These are phyloP conservation scores for Aureobasidium sp. DNA, from an alignment of 2,329 filamentous ascomycete genomes.

Conservation along the genomic window DNA sequence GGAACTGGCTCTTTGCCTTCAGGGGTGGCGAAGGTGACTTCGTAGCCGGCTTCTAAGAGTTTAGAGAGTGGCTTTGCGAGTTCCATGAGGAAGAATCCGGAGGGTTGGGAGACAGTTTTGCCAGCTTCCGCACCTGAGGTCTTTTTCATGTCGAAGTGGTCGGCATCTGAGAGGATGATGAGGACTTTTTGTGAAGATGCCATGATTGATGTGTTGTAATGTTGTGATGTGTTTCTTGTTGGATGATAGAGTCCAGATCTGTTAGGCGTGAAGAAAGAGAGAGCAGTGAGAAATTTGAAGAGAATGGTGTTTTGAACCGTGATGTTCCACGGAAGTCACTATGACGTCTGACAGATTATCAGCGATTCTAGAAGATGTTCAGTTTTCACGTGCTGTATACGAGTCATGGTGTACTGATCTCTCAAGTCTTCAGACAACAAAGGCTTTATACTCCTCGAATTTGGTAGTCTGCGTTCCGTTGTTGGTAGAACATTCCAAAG, in stretches of 20 bases:
- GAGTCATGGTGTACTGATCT: background rate
- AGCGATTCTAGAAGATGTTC: background rate
- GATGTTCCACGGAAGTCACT: background rate
- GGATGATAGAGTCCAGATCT: background rate
- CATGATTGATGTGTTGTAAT: background rate
- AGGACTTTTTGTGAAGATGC: slow-evolving; percentile 31
- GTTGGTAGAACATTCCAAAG: too few species aligned
- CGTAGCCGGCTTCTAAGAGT: slow-evolving; percentile 30
- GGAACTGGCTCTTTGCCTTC: slow-evolving; percentile 33
- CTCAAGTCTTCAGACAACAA: too few species aligned
- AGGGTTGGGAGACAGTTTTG: slow-evolving; percentile 23
- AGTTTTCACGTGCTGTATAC: background rate
- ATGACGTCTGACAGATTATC: background rate
- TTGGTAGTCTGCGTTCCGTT: too few species aligned
- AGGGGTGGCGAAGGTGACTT: slow-evolving; percentile 39
- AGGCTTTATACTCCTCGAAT: too few species aligned
- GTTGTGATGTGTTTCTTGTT: background rate
- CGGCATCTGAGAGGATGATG: slow-evolving; percentile 36
- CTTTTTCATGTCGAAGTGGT: slow-evolving; percentile 30
- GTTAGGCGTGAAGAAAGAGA: too few species aligned
- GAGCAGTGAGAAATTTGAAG: too few species aligned
- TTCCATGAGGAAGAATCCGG: slow-evolving; percentile 33
- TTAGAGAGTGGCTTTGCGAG: slow-evolving; percentile 31
- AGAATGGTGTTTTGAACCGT: background rate
- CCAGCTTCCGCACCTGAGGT: slow-evolving; percentile 17